Evolutionary conservation across 164 flowering plant genomes (phyloP).

Genomic region (Aristolochia fimbriata): DNA sequence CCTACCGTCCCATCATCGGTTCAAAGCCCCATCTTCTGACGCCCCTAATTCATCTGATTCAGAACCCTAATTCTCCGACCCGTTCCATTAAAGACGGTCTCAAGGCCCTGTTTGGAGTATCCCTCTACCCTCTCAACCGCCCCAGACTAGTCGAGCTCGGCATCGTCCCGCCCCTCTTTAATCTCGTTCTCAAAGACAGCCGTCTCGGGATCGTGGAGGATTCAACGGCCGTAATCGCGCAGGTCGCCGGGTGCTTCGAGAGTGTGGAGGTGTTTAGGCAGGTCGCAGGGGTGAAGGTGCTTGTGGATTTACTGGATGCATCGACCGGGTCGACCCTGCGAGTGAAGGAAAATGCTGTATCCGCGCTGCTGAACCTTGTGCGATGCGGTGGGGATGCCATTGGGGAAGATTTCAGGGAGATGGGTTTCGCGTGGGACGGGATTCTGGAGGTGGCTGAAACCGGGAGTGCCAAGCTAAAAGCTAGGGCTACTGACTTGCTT

Average conservation of each 20-base stretch:
- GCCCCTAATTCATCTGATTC: conserved; percentile 46
- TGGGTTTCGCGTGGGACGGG: conserved; percentile 35
- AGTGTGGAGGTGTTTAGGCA: conserved; percentile 48
- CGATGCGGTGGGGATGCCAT: conserved; percentile 44
- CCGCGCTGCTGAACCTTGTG: conserved; percentile 66
- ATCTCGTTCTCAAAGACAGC: conserved; percentile 43
- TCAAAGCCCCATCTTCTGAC: conserved; percentile 64
- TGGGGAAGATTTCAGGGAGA: conserved; percentile 23
- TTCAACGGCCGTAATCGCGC: conserved; percentile 89
- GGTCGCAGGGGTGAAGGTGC: conserved; percentile 51
- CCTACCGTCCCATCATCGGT: conserved; percentile 67
- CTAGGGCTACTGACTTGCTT: conserved; percentile 38
- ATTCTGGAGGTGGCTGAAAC: conserved; percentile 43
- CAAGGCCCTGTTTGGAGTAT: conserved; percentile 66
- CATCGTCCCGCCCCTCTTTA: conserved; percentile 44
- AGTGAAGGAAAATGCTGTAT: conserved; percentile 69
- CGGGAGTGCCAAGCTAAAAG: conserved; percentile 55
- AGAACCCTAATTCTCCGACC: conserved; percentile 27
- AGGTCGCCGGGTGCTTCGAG: conserved; percentile 80
- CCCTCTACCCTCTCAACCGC: conserved; percentile 57
- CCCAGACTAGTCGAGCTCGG: conserved; percentile 50
- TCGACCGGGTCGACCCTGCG: conserved; percentile 47
- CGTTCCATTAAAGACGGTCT: conserved; percentile 69
- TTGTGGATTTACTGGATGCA: conserved; percentile 62
- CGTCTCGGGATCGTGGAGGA: conserved; percentile 74